These are phyloP conservation scores for Rhododendron ovatum DNA, from an alignment of 148 eudicot genomes.

Conservation along the genomic window DNA sequence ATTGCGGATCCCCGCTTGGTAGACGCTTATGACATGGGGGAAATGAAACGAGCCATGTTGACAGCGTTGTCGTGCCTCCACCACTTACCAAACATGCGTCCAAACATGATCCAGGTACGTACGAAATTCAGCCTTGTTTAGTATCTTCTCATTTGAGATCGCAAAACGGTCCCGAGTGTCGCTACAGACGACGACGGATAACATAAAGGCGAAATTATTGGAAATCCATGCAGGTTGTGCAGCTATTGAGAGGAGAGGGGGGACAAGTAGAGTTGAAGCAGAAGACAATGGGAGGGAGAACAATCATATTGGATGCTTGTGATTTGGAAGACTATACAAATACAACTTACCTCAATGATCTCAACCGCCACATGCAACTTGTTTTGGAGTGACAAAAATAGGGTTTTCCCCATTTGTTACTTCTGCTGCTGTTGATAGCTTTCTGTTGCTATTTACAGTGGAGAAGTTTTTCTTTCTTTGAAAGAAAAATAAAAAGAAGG, in stretches of 20 bases:
- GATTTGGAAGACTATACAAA: conserved; percentile 70
- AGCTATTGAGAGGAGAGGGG: conserved; percentile 58
- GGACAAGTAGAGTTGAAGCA: conserved; percentile 39
- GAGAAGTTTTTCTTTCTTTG: background rate
- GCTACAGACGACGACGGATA: background rate
- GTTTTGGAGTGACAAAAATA: conserved; percentile 50
- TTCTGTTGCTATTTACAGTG: background rate
- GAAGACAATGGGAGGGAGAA: conserved; percentile 43
- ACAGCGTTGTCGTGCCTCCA: conserved; percentile 76
- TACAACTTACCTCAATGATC: conserved; percentile 65
- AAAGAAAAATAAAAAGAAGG: background rate
- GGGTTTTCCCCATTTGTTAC: background rate
- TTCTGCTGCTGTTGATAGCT: background rate
- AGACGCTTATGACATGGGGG: conserved; percentile 40
- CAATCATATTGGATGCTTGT: conserved; percentile 57
- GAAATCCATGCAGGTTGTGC: conserved; percentile 45
- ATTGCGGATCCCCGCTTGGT: conserved; percentile 66
- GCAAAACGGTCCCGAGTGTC: background rate
- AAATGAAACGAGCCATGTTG: conserved; percentile 58
- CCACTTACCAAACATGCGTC: conserved; percentile 65
- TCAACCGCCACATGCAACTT: conserved; percentile 75
- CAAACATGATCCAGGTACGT: conserved; percentile 66
- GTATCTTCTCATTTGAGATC: background rate
- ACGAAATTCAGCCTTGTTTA: background rate
- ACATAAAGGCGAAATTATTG: background rate